Conservation (phyloP, 2,329 filamentous ascomycete genomes). For the Penicillium sp. region DNA sequence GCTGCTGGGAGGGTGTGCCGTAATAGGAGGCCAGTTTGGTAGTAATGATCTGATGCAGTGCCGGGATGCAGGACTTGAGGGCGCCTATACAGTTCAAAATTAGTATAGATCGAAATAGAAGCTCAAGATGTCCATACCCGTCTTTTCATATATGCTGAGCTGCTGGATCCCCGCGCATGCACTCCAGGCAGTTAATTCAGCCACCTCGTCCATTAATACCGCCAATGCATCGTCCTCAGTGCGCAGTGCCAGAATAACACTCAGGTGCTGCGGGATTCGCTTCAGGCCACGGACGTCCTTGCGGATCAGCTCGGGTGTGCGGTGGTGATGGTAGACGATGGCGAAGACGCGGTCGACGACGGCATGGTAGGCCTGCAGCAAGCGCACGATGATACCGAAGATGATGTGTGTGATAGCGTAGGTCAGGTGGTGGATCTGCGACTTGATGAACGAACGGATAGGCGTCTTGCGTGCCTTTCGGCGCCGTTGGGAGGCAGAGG, state of each 20-base stretch:
- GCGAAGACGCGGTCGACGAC: conserved; percentile 75
- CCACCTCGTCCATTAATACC: conserved; percentile 81
- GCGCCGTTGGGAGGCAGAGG: conserved; percentile 21
- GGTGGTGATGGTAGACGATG: conserved; percentile 90
- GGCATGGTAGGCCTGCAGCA: conserved; percentile 75
- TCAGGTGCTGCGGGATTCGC: conserved; percentile 79
- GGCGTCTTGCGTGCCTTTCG: conserved; percentile 37
- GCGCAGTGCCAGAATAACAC: conserved; percentile 74
- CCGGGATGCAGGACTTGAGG: conserved; percentile 84
- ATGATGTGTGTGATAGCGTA: conserved; percentile 62
- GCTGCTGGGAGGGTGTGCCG: conserved; percentile 63
- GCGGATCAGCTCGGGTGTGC: conserved; percentile 86
- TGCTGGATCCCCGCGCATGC: conserved; percentile 82
- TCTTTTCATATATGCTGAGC: conserved; percentile 88
- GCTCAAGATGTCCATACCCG: conserved; percentile 57
- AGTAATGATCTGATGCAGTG: conserved; percentile 74
- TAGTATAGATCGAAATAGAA: background rate
- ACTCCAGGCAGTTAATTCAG: conserved; percentile 91
- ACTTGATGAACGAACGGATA: conserved; percentile 45
- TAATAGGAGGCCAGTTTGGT: conserved; percentile 86
- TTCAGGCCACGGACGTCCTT: conserved; percentile 75
- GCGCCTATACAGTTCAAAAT: conserved; percentile 57
- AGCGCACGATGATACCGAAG: conserved; percentile 84
- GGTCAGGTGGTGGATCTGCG: conserved; percentile 44
- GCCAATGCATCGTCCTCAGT: conserved; percentile 74